Conservation (phyloP, 208 protist species). For the Crithidia mellificae region DNA sequence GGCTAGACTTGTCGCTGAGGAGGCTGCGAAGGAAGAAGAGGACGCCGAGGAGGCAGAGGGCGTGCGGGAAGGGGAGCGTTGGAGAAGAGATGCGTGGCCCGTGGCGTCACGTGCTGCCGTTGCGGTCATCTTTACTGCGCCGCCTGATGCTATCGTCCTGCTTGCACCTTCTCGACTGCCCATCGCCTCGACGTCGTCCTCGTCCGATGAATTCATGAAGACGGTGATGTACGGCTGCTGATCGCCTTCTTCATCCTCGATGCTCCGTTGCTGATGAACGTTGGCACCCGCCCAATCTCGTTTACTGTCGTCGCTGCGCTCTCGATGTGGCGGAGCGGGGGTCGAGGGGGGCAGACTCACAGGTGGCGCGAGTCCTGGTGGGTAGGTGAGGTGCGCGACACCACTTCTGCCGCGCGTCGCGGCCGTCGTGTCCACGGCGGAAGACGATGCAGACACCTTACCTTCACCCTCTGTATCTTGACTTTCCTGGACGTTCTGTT, state of each 20-base stretch:
- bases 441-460: not conserved
- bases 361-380: not conserved
- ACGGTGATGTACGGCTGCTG: constrained; percentile 45
- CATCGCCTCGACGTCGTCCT: not conserved
- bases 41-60: not conserved
- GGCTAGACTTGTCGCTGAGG: too few species aligned
- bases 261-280: too few species aligned
- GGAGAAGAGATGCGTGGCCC: too few species aligned
- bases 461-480: not conserved
- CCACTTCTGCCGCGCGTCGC: not conserved
- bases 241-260: not conserved
- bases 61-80: not conserved
- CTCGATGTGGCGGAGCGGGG: not conserved
- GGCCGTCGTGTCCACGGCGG: not conserved
- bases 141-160: too few species aligned
- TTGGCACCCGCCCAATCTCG: too few species aligned
- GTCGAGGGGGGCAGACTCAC: too few species aligned
- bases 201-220: constrained; percentile 34
- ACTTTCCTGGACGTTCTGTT: not conserved
- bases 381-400: not conserved
- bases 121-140: too few species aligned
- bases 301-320: too few species aligned
- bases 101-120: too few species aligned
- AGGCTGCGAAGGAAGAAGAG: constrained; percentile 1
- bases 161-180: too few species aligned